Percentiles rank a stretch among this genome's conserved stretches.
Evolutionary conservation across 805 yeast genomes (phyloP).

Genomic region (Candida nonsorbophila): DNA sequence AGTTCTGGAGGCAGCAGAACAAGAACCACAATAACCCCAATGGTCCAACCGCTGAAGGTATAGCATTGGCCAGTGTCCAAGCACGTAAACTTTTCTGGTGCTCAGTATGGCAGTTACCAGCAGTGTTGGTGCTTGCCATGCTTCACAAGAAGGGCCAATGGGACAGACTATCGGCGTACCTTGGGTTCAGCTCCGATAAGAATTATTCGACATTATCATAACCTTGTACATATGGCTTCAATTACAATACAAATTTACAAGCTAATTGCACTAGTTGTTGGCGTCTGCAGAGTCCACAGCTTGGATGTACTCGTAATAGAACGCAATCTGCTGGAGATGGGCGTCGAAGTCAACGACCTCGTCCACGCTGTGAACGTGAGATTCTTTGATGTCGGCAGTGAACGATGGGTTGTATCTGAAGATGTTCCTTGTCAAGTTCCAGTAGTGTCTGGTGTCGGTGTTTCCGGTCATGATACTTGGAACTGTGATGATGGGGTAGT

Average conservation of each 20-base stretch:
- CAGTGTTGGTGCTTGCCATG: constrained; percentile 85
- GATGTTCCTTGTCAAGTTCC: constrained; percentile 50
- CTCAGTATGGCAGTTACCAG: constrained; percentile 91
- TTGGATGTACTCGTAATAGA: constrained; percentile 41
- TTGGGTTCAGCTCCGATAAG: no score
- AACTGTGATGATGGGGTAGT: constrained; percentile 29
- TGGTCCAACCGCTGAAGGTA: constrained; percentile 50
- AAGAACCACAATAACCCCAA: constrained; percentile 43
- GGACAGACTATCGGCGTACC: constrained; percentile 50
- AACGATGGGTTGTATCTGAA: constrained; percentile 40
- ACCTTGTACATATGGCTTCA: no score
- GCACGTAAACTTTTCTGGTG: constrained; percentile 92
- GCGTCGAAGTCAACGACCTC: constrained; percentile 24
- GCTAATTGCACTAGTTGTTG: constrained; percentile 4
- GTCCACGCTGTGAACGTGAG: constrained; percentile 30
- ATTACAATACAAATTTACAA: no score
- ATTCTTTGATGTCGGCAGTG: constrained; percentile 12
- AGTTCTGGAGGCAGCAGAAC: constrained; percentile 83
- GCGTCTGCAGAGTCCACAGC: constrained; percentile 25
- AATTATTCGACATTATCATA: no score
- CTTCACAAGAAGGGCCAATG: constrained; percentile 92
- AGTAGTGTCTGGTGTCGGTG: constrained; percentile 58
- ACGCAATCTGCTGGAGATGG: constrained; percentile 31
- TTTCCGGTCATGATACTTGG: constrained; percentile 54
- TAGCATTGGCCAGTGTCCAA: constrained; percentile 54